phyloP scores from a whole-genome alignment of 306 rosid genomes.

The Rosa lucieae region DNA sequence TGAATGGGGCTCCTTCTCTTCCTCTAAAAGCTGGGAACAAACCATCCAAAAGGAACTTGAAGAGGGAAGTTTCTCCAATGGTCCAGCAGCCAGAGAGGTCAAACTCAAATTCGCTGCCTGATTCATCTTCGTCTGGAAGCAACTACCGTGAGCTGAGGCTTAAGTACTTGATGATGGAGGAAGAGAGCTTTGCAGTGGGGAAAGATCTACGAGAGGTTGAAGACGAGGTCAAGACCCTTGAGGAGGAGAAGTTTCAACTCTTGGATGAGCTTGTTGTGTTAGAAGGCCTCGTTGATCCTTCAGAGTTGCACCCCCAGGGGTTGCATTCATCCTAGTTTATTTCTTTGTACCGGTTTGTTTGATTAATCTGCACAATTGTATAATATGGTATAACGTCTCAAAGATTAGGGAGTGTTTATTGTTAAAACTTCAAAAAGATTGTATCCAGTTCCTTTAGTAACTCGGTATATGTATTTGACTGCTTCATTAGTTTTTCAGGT shows the following conservation, averaged over 20 bases:
- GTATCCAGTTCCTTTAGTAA: not conserved
- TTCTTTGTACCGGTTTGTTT: not conserved
- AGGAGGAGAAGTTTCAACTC: constrained; percentile 77
- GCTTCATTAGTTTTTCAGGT: not conserved
- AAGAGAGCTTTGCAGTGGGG: constrained; percentile 73
- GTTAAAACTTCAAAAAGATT: not conserved
- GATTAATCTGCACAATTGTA: not conserved
- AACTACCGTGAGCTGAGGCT: constrained; percentile 77
- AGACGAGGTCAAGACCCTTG: constrained; percentile 72
- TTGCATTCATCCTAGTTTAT: constrained; percentile 19
- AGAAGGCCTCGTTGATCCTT: constrained; percentile 75
- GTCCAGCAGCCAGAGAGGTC: constrained; percentile 72
- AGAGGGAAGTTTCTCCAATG: constrained; percentile 52
- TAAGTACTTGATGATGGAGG: constrained; percentile 76
- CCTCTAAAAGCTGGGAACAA: constrained; percentile 51
- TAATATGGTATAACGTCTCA: not conserved
- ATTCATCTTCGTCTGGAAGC: constrained; percentile 63
- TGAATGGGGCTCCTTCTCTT: constrained; percentile 36
- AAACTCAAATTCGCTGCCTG: constrained; percentile 81
- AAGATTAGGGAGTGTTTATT: not conserved
- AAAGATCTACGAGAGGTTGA: constrained; percentile 61
- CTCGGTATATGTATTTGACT: not conserved
- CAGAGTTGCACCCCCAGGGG: constrained; percentile 48
- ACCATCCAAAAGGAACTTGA: constrained; percentile 51
- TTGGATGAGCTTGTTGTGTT: constrained; percentile 85